phyloP scores from a whole-genome alignment of 192 early-diverging fungal genomes.

The Funneliformis geosporum region DNA sequence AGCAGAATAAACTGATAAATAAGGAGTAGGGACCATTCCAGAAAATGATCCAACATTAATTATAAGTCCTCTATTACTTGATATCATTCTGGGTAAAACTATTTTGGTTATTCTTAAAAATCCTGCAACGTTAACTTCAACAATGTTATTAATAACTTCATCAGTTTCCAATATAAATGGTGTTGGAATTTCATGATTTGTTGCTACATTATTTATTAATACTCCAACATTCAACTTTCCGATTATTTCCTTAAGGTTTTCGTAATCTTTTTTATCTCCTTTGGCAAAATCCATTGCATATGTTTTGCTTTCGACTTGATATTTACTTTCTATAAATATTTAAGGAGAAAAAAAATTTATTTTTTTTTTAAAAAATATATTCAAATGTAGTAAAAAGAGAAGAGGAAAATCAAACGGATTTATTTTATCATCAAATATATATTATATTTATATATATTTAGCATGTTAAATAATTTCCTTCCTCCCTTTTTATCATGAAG shows the following conservation, averaged over 20 bases:
- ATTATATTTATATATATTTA: no score
- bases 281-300: constrained; percentile 82
- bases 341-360: not conserved
- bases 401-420: not conserved
- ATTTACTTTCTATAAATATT: constrained; percentile 42
- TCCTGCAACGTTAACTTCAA: constrained; percentile 85
- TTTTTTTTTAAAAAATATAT: not conserved
- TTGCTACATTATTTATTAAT: constrained; percentile 93
- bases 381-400: not conserved
- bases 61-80: constrained; percentile 77
- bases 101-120: constrained; percentile 80
- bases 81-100: constrained; percentile 80
- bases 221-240: constrained; percentile 59
- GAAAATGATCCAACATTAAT: constrained; percentile 93
- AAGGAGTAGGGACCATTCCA: constrained; percentile 80
- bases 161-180: constrained; percentile 77
- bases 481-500: no score
- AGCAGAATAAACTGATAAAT: constrained; percentile 88
- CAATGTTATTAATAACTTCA: constrained; percentile 66
- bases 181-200: constrained; percentile 89
- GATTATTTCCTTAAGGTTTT: constrained; percentile 59
- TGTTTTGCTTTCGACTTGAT: constrained; percentile 63
- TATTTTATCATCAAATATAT: no score
- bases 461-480: no score
- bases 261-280: constrained; percentile 65